Conservation (phyloP, 2,329 filamentous ascomycete genomes). For the Aciculosporium take region DNA sequence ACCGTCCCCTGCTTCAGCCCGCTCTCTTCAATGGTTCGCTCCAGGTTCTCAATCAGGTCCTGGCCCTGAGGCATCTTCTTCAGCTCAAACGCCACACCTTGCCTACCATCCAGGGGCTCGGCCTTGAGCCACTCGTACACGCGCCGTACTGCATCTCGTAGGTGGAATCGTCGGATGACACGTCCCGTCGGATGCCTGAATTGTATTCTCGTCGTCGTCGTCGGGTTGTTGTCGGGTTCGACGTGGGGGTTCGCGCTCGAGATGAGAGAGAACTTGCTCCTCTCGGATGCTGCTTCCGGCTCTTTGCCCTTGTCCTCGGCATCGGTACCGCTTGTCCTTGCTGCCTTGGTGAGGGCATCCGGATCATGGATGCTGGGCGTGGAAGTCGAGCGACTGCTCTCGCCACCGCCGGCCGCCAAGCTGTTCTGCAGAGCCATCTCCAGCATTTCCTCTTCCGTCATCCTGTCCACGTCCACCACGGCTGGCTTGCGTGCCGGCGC, state of each 20-base stretch:
- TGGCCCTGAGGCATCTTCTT: conserved; percentile 65
- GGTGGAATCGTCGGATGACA: conserved; percentile 71
- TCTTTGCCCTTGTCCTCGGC: conserved; percentile 32
- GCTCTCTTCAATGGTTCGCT: conserved; percentile 61
- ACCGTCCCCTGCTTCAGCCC: conserved; percentile 86
- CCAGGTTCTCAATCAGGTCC: conserved; percentile 65
- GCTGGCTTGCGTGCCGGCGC: conserved; percentile 46
- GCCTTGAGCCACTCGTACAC: conserved; percentile 97
- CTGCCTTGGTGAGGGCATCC: conserved; percentile 67
- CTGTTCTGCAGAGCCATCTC: conserved; percentile 88
- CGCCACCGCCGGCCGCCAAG: conserved; percentile 37
- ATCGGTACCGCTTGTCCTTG: conserved; percentile 14
- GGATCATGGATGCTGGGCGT: conserved; percentile 57
- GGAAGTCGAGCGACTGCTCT: conserved; percentile 21
- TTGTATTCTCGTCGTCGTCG: conserved; percentile 74
- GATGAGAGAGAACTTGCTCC: conserved; percentile 54
- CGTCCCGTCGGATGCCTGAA: conserved; percentile 77
- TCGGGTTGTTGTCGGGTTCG: conserved; percentile 60
- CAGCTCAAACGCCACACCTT: conserved; percentile 69
- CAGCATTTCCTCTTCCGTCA: conserved; percentile 96
- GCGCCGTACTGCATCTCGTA: conserved; percentile 61
- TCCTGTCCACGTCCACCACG: conserved; percentile 62
- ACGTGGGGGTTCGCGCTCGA: conserved; percentile 56
- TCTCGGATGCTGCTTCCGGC: conserved; percentile 22
- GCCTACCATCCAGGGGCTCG: conserved; percentile 66